Evolutionary conservation across 768 basidiomycete species (phyloP), one percentile per base, ranked within the genome.

Genomic region (Podaxis sp.): DNA sequence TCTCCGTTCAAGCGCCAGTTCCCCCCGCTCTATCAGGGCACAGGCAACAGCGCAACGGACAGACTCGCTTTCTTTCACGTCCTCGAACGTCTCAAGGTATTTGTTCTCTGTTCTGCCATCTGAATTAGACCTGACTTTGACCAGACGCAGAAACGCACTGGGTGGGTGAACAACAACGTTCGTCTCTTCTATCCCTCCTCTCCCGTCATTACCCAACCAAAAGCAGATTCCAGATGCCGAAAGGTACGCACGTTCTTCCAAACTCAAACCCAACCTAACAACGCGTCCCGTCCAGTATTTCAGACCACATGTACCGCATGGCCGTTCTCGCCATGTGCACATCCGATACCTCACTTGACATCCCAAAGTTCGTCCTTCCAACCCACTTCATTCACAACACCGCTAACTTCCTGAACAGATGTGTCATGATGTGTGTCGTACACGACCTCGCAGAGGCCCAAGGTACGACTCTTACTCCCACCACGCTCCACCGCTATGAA

Each of bases 251-350:
- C 20, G 17, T 46, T 60, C n/a, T 36, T 36, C 4, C 24, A 33
- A 53, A 8, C 40, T 30, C n/a, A n/a, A 22, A 26, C 1, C 52
- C 41, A 48, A 7, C 44, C 28, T 41, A 33, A 33, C 17, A 38
- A 55, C 36, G n/a, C 24, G 46, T 48, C 41, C 2, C 44, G 33
- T 26, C 20, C 64, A 94, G 91, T 66, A 96, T 98, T 65, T 88
- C 94, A 7, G 96, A 99, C 74, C 96, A 98, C 70, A 98, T 97
- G 96, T 93, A 95, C 72, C 82, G 96, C 52, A 98, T 99, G 96
- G 90, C 94, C 1, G 73, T 98, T n/a, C 82, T 99, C 48, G 89
- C 95, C 3, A 89, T 99, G 86, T 90, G 94, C 64, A 84, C 86
- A 4, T 88, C 93, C 0, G 93, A 93, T 69, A 56, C 75, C n/a